Percentiles rank a stretch among this genome's conserved stretches.
Conservation (phyloP, 78 protist species). For the Dictyostelium purpureum region DNA sequence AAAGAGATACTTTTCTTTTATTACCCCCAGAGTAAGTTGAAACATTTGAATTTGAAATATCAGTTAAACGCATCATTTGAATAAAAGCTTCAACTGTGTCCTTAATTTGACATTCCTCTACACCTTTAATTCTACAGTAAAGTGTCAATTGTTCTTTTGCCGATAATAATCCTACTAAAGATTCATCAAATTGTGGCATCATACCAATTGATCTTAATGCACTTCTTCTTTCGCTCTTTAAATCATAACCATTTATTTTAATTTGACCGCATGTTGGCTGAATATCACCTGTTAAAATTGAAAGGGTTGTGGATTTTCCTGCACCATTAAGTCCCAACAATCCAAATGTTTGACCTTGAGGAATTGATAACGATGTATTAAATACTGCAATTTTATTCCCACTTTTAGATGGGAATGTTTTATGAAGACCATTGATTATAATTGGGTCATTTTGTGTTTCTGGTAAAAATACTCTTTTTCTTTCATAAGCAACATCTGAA, state of each 20-base stretch:
- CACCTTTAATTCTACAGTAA: conserved; percentile 75
- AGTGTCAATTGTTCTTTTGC: conserved; percentile 74
- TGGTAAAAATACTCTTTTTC: neutral
- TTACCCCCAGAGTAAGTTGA: conserved; percentile 85
- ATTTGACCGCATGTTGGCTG: conserved; percentile 73
- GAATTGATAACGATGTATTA: neutral
- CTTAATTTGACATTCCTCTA: conserved; percentile 1
- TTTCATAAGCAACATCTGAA: conserved; percentile 16
- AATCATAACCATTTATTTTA: conserved; percentile 22
- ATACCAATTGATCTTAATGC: conserved; percentile 7
- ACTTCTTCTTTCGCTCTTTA: neutral
- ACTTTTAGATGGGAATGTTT: neutral
- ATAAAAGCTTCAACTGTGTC: conserved; percentile 58
- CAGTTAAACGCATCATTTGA: conserved; percentile 57
- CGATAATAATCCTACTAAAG: conserved; percentile 36
- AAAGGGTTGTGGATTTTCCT: conserved; percentile 89
- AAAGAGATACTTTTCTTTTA: conserved; percentile 85
- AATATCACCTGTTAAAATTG: conserved; percentile 85
- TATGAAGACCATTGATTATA: neutral
- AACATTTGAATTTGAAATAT: conserved; percentile 29
- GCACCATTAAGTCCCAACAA: conserved; percentile 92
- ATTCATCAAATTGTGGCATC: conserved; percentile 43
- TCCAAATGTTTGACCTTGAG: conserved; percentile 7
- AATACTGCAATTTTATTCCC: neutral
- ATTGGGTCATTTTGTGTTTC: neutral